Percentiles rank a stretch among this genome's conserved stretches.
These are phyloP conservation scores for Hypoxylon subgilvum DNA, from an alignment of 495 filamentous ascomycete genomes.

Conservation along the genomic window DNA sequence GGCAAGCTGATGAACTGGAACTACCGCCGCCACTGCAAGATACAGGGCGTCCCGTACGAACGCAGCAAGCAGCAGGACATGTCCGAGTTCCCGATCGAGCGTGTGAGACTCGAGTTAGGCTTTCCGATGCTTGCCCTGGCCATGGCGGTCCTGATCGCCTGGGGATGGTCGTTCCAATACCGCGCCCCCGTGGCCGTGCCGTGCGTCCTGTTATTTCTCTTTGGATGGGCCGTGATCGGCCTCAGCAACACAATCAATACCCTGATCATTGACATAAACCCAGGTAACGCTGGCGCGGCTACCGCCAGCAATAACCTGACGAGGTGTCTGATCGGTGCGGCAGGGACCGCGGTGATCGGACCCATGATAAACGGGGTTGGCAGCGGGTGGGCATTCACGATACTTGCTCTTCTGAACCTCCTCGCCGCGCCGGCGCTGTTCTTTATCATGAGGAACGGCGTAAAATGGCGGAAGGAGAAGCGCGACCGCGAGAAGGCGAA, in stretches of 20 bases:
- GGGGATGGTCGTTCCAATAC: conserved; percentile 64
- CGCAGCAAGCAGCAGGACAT: conserved; percentile 57
- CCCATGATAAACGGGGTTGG: conserved; percentile 72
- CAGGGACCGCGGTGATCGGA: conserved; percentile 66
- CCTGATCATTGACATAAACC: conserved; percentile 71
- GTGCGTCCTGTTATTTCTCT: conserved; percentile 62
- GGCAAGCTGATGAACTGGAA: conserved; percentile 62
- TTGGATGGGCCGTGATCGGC: conserved; percentile 56
- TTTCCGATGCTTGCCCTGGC: conserved; percentile 55
- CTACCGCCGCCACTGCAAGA: conserved; percentile 54
- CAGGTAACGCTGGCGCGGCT: conserved; percentile 64
- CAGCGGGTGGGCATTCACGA: conserved; percentile 71
- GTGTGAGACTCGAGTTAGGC: conserved; percentile 64
- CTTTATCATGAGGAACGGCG: conserved; percentile 46
- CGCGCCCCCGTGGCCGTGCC: conserved; percentile 51
- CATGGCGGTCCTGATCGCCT: conserved; percentile 49
- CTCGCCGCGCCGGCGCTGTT: conserved; percentile 60
- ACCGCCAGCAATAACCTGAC: conserved; percentile 75
- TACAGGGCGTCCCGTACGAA: conserved; percentile 51
- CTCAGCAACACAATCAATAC: conserved; percentile 58
- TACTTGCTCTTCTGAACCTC: conserved; percentile 63
- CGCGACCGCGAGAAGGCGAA: conserved; percentile 19
- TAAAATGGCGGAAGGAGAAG: conserved; percentile 46
- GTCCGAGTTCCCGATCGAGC: conserved; percentile 66
- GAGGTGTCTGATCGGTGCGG: conserved; percentile 71